These are phyloP conservation scores for Aspergillus olivimuriae DNA, from an alignment of 495 filamentous ascomycete genomes.

Conservation along the genomic window DNA sequence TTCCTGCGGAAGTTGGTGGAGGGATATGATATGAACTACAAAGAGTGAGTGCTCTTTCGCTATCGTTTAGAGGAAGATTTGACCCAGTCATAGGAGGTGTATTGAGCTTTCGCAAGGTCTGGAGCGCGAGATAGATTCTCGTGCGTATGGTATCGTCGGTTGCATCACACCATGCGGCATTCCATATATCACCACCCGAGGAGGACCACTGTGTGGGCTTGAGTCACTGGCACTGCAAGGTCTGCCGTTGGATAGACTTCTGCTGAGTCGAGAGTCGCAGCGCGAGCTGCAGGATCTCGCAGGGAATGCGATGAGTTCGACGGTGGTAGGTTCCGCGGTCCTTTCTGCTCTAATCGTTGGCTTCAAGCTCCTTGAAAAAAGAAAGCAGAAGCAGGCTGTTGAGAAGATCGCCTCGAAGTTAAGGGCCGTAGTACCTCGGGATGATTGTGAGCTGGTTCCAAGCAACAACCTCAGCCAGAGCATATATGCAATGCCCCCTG, in stretches of 20 bases:
- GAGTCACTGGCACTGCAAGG: constrained; percentile 70
- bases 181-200: constrained; percentile 55
- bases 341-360: constrained; percentile 46
- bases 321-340: constrained; percentile 62
- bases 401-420: constrained; percentile 2
- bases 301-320: constrained; percentile 80
- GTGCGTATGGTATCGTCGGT: constrained; percentile 51
- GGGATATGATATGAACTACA: constrained; percentile 56
- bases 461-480: constrained; percentile 6
- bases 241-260: constrained; percentile 55
- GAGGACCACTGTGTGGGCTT: constrained; percentile 56
- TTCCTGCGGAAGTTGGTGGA: constrained; percentile 38
- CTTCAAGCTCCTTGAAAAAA: constrained; percentile 26
- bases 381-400: constrained; percentile 2
- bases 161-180: constrained; percentile 69
- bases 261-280: constrained; percentile 58
- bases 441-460: constrained; percentile 3
- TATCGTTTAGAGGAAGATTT: neutral
- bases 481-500: constrained; percentile 1
- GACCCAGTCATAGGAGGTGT: constrained; percentile 31
- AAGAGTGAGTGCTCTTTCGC: constrained; percentile 39
- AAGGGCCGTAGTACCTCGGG: constrained; percentile 4
- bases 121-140: constrained; percentile 47
- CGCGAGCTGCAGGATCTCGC: constrained; percentile 64
- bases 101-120: constrained; percentile 75